phyloP scores from a whole-genome alignment of 2,329 filamentous ascomycete species.

The Blastomyces gilchristii region DNA sequence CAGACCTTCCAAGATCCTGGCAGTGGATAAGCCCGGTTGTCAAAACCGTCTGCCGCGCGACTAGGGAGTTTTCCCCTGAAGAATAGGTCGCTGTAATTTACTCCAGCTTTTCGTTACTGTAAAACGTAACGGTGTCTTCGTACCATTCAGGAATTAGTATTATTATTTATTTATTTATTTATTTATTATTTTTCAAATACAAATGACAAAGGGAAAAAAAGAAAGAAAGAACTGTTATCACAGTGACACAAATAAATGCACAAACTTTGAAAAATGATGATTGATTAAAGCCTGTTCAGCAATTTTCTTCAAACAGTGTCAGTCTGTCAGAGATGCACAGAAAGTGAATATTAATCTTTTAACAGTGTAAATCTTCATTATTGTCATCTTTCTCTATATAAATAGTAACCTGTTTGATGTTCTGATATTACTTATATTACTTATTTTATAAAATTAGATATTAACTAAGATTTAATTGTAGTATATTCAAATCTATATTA shows the following conservation, averaged over 20 bases:
- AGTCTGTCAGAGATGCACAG: too few relatives aligned
- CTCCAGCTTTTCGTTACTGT: neutral
- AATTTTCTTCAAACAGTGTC: too few relatives aligned
- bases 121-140: neutral
- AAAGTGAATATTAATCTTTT: too few relatives aligned
- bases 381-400: too few relatives aligned
- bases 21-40: neutral
- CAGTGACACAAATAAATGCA: neutral
- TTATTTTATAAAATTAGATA: too few relatives aligned
- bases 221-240: neutral
- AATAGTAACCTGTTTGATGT: too few relatives aligned
- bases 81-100: neutral
- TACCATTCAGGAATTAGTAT: neutral
- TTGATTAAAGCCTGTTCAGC: too few relatives aligned
- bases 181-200: neutral
- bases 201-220: neutral
- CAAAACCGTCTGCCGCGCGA: slow-evolving; percentile 9
- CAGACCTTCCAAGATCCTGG: neutral
- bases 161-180: neutral
- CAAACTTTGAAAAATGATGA: neutral
- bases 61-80: slow-evolving; percentile 3
- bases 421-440: too few relatives aligned
- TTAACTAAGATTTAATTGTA: too few relatives aligned
- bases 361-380: too few relatives aligned
- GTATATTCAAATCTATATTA: too few relatives aligned